Evolutionary conservation across 2,329 filamentous ascomycete genomes (phyloP).

Genomic region (Sphaceloma murrayae): DNA sequence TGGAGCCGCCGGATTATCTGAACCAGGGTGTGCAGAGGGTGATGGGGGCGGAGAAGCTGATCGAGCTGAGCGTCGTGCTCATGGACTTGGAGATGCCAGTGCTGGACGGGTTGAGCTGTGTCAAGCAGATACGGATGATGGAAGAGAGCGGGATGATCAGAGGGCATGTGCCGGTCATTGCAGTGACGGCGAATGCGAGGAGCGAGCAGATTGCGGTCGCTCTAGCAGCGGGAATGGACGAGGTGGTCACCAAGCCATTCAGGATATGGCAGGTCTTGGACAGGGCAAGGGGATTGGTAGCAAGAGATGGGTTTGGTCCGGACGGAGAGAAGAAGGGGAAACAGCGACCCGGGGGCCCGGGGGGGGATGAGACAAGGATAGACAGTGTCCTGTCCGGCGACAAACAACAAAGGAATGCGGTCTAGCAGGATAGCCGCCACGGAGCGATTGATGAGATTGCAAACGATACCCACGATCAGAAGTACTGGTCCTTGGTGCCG

Average conservation of each 20-base stretch:
- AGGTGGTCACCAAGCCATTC: conserved; percentile 17
- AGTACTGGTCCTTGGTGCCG: too few relatives aligned
- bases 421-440: too few relatives aligned
- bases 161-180: conserved; percentile 24
- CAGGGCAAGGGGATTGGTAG: conserved; percentile 11
- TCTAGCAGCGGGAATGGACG: conserved; percentile 23
- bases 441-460: background rate
- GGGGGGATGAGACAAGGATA: conserved; percentile 5
- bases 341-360: background rate
- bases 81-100: conserved; percentile 29
- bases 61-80: conserved; percentile 22
- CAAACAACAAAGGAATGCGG: background rate
- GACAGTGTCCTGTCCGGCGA: conserved; percentile 8
- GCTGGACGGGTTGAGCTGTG: conserved; percentile 25
- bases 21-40: conserved; percentile 7
- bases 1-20: conserved; percentile 10
- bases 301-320: background rate
- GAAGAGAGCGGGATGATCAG: conserved; percentile 19
- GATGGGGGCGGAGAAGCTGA: background rate
- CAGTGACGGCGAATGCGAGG: conserved; percentile 27
- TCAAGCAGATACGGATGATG: conserved; percentile 23
- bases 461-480: background rate
- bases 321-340: background rate
- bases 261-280: conserved; percentile 14
- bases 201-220: conserved; percentile 23